These are phyloP conservation scores for Candida dubliniensis DNA, from an alignment of 1,139 yeast genomes.

Conservation along the genomic window DNA sequence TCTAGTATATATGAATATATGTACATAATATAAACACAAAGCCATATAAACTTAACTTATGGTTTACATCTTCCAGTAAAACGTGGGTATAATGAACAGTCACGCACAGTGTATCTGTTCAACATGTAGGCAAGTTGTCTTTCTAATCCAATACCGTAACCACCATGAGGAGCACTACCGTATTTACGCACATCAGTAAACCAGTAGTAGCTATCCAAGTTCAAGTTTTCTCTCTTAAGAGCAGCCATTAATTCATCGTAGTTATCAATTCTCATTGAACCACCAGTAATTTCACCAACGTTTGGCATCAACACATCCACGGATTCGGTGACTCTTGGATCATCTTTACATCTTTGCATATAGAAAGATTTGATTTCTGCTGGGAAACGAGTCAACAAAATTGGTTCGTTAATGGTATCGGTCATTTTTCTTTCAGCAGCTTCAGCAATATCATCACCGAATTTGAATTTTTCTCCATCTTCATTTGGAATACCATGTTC, in stretches of 20 bases:
- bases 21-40: background rate
- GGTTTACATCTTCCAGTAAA: slow-evolving; percentile 98
- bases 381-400: slow-evolving; percentile 91
- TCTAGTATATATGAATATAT: no score
- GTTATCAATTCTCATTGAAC: slow-evolving; percentile 93
- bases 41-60: slow-evolving; percentile 39
- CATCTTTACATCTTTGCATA: slow-evolving; percentile 92
- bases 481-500: slow-evolving; percentile 93
- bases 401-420: slow-evolving; percentile 89
- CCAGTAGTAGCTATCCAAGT: slow-evolving; percentile 86
- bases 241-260: slow-evolving; percentile 84
- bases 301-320: slow-evolving; percentile 98
- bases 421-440: slow-evolving; percentile 99
- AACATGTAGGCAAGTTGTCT: slow-evolving; percentile 98
- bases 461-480: slow-evolving; percentile 87
- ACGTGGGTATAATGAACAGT: slow-evolving; percentile 96
- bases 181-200: slow-evolving; percentile 92
- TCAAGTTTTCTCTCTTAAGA: slow-evolving; percentile 87
- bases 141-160: slow-evolving; percentile 97
- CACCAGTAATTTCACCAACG: slow-evolving; percentile 98
- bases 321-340: slow-evolving; percentile 92
- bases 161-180: slow-evolving; percentile 99
- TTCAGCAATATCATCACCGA: slow-evolving; percentile 99
- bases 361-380: slow-evolving; percentile 95
- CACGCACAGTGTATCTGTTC: slow-evolving; percentile 96